Evolutionary conservation across 164 flowering plant genomes (phyloP), one percentile per base, ranked within the genome.

Genomic region (Stephania cephalantha): DNA sequence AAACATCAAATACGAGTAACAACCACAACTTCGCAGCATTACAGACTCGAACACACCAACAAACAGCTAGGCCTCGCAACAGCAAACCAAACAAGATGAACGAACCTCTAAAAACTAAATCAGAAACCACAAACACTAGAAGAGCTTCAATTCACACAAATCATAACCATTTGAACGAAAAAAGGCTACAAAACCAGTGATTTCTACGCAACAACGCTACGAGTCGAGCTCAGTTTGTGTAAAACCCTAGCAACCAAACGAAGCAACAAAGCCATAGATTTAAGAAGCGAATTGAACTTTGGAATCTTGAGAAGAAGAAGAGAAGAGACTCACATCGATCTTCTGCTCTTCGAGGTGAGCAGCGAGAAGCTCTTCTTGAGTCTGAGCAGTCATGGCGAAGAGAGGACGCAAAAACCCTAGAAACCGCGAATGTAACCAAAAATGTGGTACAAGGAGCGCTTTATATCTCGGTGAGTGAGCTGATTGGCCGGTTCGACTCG

Each of bases 361-460:
- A 6, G 93, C 93, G 76, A 89, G 90, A 22, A 86, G 83, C 81
- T 89, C 93, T 73, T 87, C 90, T 55, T 83, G 87, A 6, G 87
- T 81, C 81, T 85, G 87, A 76, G 88, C 86, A 83, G 89, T 85
- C 89, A 86, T 86, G 84, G 73, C 71, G 64, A 8, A 50, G 55
- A 50, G 46, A 11, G 22, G 50, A 9, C 12, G 10, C 8, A n/a
- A 72, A 72, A 72, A 50, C 74, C 74, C 74, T 72, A 72, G 45
- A 48, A 72, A 65, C 68, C 68, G 4, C 68, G 11, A 25, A 65
- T 65, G 31, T 11, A 65, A 10, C 29, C 1, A 65, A 11, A 65
- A 22, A 65, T 3, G 68, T 65, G 9, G 29, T 8, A 22, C 7
- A 25, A 25, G 25, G 68, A 20, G 66, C 22, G 20, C 17, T 63